Evolutionary conservation across 768 basidiomycete genomes (phyloP), one percentile per base, ranked within the genome.

Genomic region (Lentinula aciculospora): DNA sequence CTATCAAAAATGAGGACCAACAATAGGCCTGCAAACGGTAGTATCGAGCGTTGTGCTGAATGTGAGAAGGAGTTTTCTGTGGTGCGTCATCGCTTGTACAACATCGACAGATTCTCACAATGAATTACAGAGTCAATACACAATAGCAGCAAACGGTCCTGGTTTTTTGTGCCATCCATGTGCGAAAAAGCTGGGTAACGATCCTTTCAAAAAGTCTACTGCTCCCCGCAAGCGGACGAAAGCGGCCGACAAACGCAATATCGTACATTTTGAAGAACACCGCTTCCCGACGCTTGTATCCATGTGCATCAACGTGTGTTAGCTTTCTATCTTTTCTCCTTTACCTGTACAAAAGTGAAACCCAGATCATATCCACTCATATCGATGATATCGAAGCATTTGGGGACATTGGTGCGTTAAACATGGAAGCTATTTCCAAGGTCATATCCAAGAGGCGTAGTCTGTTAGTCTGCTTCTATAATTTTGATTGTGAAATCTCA

Each of bases 361-460:
- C 59, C 6, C 54, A 94, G 90, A 74, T 97, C 23, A 85, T 98
- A 57, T 87, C 89, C 17, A 81, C 83, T 58, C 84, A 92, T 67
- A 96, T 98, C 57, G 81, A 94, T 57, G 91, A 96, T 63, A 86
- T 98, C 5, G 92, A 93, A 61, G 86, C 88, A 0, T 72, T 95
- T 15, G 96, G 96, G 0, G 88, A 96, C 65, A 89, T 98, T 51
- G 94, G 94, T 0, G 64, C 81, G 1, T 69, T 92, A 69, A 98
- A 95, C 66, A 76, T 93, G 76, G 86, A 94, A 59, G 83, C 86
- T 40, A 89, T 98, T 47, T 81, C 89, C 13, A 91, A 86, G 68
- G 86, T 91, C 3, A 74, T 97, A 21, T 86, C 89, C 8, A 89
- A 88, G 65, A 91, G 87, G 65, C 76, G 94, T 37, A 80, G 85